A percentile compares a stretch with the other conserved stretches of the same genome.
These are phyloP conservation scores for Peronospora destructor DNA, from an alignment of 352 stramenopile genomes.

Conservation along the genomic window DNA sequence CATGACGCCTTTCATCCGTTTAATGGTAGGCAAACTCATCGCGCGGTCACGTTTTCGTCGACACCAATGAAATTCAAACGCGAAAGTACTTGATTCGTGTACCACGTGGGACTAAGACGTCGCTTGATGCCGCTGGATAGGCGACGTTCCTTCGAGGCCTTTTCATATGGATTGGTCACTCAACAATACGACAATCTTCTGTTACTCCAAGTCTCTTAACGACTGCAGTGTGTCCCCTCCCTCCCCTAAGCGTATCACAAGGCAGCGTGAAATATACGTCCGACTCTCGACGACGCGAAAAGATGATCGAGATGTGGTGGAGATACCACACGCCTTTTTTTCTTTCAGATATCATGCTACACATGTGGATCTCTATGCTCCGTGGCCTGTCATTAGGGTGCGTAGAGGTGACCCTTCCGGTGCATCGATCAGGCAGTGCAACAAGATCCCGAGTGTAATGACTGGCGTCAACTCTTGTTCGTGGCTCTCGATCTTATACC, in stretches of 20 bases:
- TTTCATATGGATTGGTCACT: conserved; percentile 11
- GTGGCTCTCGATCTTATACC: neutral
- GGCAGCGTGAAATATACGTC: neutral
- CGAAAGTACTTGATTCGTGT: neutral
- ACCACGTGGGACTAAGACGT: conserved; percentile 23
- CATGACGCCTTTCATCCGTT: neutral
- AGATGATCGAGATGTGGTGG: conserved; percentile 9
- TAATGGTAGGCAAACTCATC: conserved; percentile 1
- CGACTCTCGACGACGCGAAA: conserved; percentile 11
- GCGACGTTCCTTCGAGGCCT: conserved; percentile 1
- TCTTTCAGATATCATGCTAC: conserved; percentile 10
- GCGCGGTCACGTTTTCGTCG: conserved; percentile 17
- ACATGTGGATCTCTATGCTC: conserved; percentile 8
- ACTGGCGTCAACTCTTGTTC: conserved; percentile 6
- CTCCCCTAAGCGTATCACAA: neutral
- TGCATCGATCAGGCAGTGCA: conserved; percentile 1
- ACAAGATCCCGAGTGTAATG: conserved; percentile 6
- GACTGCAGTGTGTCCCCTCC: neutral
- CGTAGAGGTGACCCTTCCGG: neutral
- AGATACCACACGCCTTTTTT: neutral
- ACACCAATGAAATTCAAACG: conserved; percentile 25
- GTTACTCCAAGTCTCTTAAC: neutral
- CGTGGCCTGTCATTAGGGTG: conserved; percentile 5
- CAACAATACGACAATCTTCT: neutral
- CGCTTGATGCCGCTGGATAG: conserved; percentile 5